Percentiles rank a stretch among this genome's conserved stretches.
Conservation (phyloP, 176 grass and related monocot genomes). For the Coix lacrymajobi region DNA sequence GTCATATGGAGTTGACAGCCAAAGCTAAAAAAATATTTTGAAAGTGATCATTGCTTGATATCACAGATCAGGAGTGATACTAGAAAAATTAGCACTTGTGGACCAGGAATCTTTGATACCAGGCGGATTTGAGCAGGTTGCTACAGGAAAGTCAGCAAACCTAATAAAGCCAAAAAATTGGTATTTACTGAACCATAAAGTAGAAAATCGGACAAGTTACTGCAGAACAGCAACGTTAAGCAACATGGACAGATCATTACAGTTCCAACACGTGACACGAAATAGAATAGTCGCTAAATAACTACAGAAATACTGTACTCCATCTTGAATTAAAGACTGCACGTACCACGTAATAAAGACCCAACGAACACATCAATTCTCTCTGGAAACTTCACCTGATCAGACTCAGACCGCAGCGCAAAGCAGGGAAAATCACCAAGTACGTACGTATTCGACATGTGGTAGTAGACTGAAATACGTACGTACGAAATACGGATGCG, state of each 20-base stretch:
- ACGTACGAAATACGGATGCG: not conserved
- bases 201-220: not conserved
- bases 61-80: not conserved
- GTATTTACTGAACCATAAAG: not conserved
- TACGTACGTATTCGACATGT: not conserved
- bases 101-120: not conserved
- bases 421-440: conserved; percentile 25
- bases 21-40: not conserved
- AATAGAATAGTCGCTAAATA: not conserved
- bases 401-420: not conserved
- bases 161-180: not conserved
- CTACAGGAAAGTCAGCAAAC: not conserved
- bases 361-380: not conserved
- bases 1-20: conserved; percentile 7
- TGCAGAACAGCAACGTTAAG: not conserved
- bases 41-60: conserved; percentile 9
- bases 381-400: not conserved
- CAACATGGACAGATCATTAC: not conserved
- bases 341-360: conserved; percentile 13
- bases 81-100: not conserved
- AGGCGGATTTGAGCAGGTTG: not conserved
- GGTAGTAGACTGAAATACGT: not conserved
- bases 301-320: not conserved
- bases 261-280: not conserved
- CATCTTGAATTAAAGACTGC: not conserved